Evolutionary conservation across 371 early-diverging fungal genomes (phyloP), one percentile per base, ranked within the genome.

Genomic region (Mucor racemosus): DNA sequence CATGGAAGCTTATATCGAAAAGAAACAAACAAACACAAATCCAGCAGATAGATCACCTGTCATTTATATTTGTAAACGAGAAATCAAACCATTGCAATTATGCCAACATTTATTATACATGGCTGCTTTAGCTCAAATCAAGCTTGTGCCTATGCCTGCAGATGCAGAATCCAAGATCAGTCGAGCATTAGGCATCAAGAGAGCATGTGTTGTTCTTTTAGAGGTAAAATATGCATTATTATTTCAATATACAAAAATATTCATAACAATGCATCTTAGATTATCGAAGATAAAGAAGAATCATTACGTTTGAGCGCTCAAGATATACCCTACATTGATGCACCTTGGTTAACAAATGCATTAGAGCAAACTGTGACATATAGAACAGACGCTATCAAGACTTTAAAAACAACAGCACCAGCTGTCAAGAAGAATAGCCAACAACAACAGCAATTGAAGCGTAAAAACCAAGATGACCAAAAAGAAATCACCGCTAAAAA

Each of bases 61-160:
- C 15, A 61, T 80, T 7, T 80, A 74, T 60, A 73, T 80, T 10
- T 80, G 81, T 59, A 72, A 73, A 38, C 62, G 81, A 39, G 81
- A 80, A 19, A 75, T 76, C 40, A 72, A 76, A 40, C 78, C 78
- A 7, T 21, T 61, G 4, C 75, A 76, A 6, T 17, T 80, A 7
- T 78, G 78, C 31, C 57, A 69, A 15, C 81, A 80, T 56, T 53
- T 80, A 21, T 62, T 76, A 17, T 61, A 65, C 50, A 76, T 80
- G 78, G 74, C 74, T 1, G 75, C 75, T 9, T 33, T 80, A 41
- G 68, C 78, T 13, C 67, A 71, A 4, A 36, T 70, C 13, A 72
- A 73, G 26, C 13, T 80, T 0, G 65, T 75, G 0, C 64, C 58
- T 6, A 68, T 80, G 65, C 81, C 81, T 8, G 60, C 68, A 15